Conservation (phyloP, 768 basidiomycete species). For the Tylopilus intermedius region DNA sequence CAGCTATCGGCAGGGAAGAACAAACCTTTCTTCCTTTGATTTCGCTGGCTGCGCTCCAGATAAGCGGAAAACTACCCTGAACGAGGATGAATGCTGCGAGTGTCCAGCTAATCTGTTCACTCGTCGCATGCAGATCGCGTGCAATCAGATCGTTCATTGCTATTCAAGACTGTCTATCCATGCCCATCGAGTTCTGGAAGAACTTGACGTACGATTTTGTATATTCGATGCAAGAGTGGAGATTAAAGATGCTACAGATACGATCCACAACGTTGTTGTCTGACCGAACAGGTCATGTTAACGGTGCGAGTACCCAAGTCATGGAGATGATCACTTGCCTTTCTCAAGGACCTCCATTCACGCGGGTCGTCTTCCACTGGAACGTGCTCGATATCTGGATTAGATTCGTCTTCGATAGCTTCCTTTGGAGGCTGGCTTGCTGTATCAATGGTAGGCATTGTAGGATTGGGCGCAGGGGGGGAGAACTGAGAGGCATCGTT, state of each 20-base stretch:
- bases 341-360: constrained; percentile 50
- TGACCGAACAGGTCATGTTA: constrained; percentile 3
- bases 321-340: constrained; percentile 35
- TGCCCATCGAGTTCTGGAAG: background rate
- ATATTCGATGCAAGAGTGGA: constrained; percentile 26
- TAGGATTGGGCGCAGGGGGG: background rate
- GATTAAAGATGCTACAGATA: constrained; percentile 23
- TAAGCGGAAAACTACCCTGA: constrained; percentile 62
- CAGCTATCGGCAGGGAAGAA: background rate
- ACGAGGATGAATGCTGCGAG: constrained; percentile 69
- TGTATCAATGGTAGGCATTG: background rate
- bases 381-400: constrained; percentile 26
- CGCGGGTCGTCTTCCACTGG: constrained; percentile 57
- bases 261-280: constrained; percentile 26
- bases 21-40: constrained; percentile 69
- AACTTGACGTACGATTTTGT: constrained; percentile 25
- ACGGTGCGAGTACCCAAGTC: background rate
- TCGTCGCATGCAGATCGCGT: constrained; percentile 52
- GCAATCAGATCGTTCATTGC: constrained; percentile 63
- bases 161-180: constrained; percentile 21
- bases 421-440: constrained; percentile 1
- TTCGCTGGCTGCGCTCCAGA: constrained; percentile 70
- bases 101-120: constrained; percentile 58
- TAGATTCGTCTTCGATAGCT: constrained; percentile 3
- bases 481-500: background rate